Base-by-base conservation (phyloP, 441 rosid genomes). In the Adansonia gregorii region DNA sequence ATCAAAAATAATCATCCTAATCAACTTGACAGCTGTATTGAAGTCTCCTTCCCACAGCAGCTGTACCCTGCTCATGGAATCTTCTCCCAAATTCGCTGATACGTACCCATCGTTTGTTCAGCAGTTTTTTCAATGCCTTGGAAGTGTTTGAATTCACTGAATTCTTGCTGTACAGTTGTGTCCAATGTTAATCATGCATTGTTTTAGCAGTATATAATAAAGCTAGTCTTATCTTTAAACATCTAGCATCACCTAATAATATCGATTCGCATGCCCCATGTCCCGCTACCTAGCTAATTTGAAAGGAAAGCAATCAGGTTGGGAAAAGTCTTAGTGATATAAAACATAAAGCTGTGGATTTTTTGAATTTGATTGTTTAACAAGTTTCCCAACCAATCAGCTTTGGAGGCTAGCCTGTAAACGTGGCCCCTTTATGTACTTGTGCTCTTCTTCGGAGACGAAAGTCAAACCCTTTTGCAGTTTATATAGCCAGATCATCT, bases 21-120 rank as follows among this genome's bases (percentile, higher is more conserved):
- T 69, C 11, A 72, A 35, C 60, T 55, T 2, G 2, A 54, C 75
- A 72, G 75, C 75, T 72, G 49, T 54, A 49, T 6, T 2, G 2
- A 22, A 48, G 19, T 68, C 39, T 68, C 10, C 9, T 22, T 11
- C 31, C 15, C 35, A 14, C 39, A 48, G 22, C 56, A 68, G 73
- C 73, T 68, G 73, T 68, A 46, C 8, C 67, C 46, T 63, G 43
- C 46, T 63, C 17, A 12, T 63, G 20, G 10, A 39, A 63, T 66
- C 49, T 3, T 41, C 43, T 8, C 22, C 27, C 8, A 66, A n/a
- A 39, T 31, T 10, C 64, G 41, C 20, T n/a, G 64, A 35, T 27
- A 54, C 49, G 39, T 17, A 35, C 19, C 31, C 24, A 55, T 54
- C 15, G 14, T n/a, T 52, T 24, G 35, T 54, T n/a, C 59, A n/a